Evolutionary conservation across 345 rosid genomes (phyloP).

Genomic region (Lepidium sativum): DNA sequence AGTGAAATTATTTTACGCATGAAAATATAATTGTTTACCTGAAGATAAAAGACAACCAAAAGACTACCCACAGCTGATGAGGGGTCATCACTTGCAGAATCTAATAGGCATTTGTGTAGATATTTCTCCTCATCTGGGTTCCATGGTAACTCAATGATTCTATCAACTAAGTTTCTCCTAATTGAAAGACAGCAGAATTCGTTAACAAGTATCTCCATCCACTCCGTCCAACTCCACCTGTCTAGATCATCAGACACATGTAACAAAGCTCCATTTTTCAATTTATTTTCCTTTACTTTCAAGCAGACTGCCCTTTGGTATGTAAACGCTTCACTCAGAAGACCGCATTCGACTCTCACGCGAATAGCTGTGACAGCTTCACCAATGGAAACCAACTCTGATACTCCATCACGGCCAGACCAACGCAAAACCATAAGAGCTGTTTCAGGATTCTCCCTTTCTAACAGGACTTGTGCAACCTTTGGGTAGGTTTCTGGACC

Average conservation of each 20-base stretch:
- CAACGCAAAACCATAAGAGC: slow-evolving; percentile 87
- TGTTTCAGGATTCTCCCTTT: slow-evolving; percentile 71
- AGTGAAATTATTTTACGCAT: neutral
- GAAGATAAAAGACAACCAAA: slow-evolving; percentile 81
- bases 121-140: slow-evolving; percentile 81
- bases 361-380: slow-evolving; percentile 87
- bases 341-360: slow-evolving; percentile 87
- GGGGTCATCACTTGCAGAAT: slow-evolving; percentile 67
- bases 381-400: slow-evolving; percentile 49
- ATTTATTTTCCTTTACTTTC: slow-evolving; percentile 54
- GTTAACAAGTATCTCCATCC: slow-evolving; percentile 76
- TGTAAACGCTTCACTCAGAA: slow-evolving; percentile 87
- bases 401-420: slow-evolving; percentile 78
- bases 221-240: slow-evolving; percentile 53
- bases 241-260: slow-evolving; percentile 33
- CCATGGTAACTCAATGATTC: slow-evolving; percentile 92
- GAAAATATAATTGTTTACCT: slow-evolving; percentile 40
- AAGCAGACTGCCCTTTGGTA: slow-evolving; percentile 73
- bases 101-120: slow-evolving; percentile 69
- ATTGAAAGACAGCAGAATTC: slow-evolving; percentile 91
- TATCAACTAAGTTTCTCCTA: slow-evolving; percentile 72
- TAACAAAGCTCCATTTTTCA: slow-evolving; percentile 33
- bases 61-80: slow-evolving; percentile 67
- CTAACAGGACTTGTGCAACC: slow-evolving; percentile 83
- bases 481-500: slow-evolving; percentile 80